phyloP scores from a whole-genome alignment of 495 filamentous ascomycete species.

The Pseudotulostoma volvatum region DNA sequence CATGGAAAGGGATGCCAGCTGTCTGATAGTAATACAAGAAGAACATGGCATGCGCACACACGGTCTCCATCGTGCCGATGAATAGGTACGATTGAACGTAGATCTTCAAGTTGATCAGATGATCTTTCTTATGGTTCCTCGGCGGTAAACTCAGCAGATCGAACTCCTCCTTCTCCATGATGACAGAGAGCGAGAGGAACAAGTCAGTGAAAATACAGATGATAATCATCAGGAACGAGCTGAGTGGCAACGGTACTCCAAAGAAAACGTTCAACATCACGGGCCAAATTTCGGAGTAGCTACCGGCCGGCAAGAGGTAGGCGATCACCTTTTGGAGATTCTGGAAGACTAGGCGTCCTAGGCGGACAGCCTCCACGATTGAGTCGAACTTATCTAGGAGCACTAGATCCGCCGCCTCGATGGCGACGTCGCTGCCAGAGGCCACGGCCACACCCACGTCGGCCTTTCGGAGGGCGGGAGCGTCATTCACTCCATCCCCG shows the following conservation, averaged over 20 bases:
- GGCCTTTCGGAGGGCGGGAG: conserved; percentile 45
- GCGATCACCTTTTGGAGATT: conserved; percentile 46
- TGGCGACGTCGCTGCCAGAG: conserved; percentile 39
- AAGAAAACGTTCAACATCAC: conserved; percentile 56
- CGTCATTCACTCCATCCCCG: conserved; percentile 57
- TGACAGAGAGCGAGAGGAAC: conserved; percentile 42
- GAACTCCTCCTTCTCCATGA: conserved; percentile 53
- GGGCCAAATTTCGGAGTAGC: conserved; percentile 61
- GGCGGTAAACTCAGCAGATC: conserved; percentile 50
- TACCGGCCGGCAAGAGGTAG: conserved; percentile 48
- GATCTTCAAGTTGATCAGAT: conserved; percentile 34
- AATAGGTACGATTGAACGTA: conserved; percentile 36
- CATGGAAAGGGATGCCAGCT: conserved; percentile 27
- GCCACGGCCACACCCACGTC: conserved; percentile 56
- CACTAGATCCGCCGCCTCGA: conserved; percentile 80
- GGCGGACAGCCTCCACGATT: conserved; percentile 49
- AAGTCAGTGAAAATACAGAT: conserved; percentile 54
- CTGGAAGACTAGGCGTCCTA: conserved; percentile 37
- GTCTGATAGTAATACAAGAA: conserved; percentile 33
- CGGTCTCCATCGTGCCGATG: conserved; percentile 31
- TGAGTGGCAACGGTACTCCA: conserved; percentile 50
- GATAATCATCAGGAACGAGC: conserved; percentile 56
- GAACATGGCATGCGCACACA: conserved; percentile 34
- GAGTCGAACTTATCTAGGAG: conserved; percentile 55
- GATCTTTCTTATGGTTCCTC: conserved; percentile 43